Evolutionary conservation across 352 stramenopile genomes (phyloP).

Genomic region (Phytophthora vignae): DNA sequence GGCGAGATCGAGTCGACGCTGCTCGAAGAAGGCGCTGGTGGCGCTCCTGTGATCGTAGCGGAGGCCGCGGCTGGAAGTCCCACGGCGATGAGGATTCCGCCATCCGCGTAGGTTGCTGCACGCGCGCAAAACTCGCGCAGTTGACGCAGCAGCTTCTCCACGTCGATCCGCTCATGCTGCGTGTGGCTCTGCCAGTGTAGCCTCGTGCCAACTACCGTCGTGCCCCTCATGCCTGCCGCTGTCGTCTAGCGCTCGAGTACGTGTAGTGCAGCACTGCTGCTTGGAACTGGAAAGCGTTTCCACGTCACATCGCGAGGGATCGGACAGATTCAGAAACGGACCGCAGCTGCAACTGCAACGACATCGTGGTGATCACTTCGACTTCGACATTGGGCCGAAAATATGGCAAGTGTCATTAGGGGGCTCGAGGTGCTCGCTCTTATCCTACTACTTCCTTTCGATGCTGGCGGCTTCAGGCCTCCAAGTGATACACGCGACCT

Average conservation of each 20-base stretch:
- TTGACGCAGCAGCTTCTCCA: conserved; percentile 44
- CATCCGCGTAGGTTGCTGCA: conserved; percentile 50
- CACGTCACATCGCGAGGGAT: conserved; percentile 22
- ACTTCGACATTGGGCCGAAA: not conserved
- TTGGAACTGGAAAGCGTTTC: conserved; percentile 10
- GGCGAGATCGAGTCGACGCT: conserved; percentile 17
- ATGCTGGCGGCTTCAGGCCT: conserved; percentile 21
- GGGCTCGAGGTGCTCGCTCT: not conserved
- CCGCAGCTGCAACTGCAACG: conserved; percentile 7
- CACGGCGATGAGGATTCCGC: conserved; percentile 57
- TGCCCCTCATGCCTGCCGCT: conserved; percentile 20
- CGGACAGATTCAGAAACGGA: conserved; percentile 34
- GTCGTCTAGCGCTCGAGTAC: not conserved
- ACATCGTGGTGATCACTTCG: conserved; percentile 3
- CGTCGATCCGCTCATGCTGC: conserved; percentile 41
- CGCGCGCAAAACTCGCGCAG: conserved; percentile 50
- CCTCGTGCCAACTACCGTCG: conserved; percentile 55
- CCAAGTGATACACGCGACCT: conserved; percentile 59
- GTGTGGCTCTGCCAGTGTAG: conserved; percentile 72
- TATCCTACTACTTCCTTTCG: not conserved
- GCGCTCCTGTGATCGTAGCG: conserved; percentile 13
- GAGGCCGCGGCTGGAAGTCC: conserved; percentile 40
- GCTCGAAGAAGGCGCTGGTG: not conserved
- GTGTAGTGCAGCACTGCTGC: conserved; percentile 8
- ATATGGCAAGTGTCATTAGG: not conserved